Conservation (phyloP, 805 yeast species). For the Kodamaea leandrae region DNA sequence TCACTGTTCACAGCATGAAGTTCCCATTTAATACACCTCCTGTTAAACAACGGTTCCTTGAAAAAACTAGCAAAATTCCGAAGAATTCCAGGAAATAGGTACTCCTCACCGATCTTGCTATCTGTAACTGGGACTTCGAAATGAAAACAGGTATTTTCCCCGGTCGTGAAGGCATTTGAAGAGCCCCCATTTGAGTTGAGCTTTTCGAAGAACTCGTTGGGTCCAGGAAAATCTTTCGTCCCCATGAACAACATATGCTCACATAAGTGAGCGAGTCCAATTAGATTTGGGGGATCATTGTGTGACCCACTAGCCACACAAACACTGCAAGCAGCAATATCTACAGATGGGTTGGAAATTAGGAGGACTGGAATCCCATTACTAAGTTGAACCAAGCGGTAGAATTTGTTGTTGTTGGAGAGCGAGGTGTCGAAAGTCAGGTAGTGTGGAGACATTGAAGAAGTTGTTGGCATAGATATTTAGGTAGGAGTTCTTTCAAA, state of each 20-base stretch:
- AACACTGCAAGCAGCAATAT: slow-evolving; percentile 64
- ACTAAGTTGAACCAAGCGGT: slow-evolving; percentile 48
- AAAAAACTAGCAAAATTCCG: slow-evolving; percentile 52
- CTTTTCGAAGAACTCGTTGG: slow-evolving; percentile 43
- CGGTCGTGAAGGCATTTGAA: slow-evolving; percentile 67
- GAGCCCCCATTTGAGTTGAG: slow-evolving; percentile 52
- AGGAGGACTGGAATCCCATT: slow-evolving; percentile 70
- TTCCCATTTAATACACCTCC: slow-evolving; percentile 45
- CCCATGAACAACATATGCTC: slow-evolving; percentile 65
- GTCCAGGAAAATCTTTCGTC: slow-evolving; percentile 51
- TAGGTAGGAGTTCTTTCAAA: neutral
- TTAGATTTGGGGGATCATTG: slow-evolving; percentile 64
- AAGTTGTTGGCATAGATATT: neutral
- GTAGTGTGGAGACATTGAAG: neutral
- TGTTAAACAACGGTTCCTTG: slow-evolving; percentile 48
- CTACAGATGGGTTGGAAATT: slow-evolving; percentile 71
- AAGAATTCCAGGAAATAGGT: slow-evolving; percentile 46
- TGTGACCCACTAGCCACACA: slow-evolving; percentile 80
- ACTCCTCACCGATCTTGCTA: slow-evolving; percentile 21
- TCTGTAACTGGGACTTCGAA: slow-evolving; percentile 56
- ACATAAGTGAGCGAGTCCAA: slow-evolving; percentile 88
- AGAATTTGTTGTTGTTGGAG: slow-evolving; percentile 11
- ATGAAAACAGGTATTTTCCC: slow-evolving; percentile 61
- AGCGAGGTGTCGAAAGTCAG: slow-evolving; percentile 27
- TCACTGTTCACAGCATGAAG: slow-evolving; percentile 64